Percentiles rank a stretch among this genome's conserved stretches.
phyloP scores from a whole-genome alignment of 2,329 filamentous ascomycete species.

The Spiromastix sp. region DNA sequence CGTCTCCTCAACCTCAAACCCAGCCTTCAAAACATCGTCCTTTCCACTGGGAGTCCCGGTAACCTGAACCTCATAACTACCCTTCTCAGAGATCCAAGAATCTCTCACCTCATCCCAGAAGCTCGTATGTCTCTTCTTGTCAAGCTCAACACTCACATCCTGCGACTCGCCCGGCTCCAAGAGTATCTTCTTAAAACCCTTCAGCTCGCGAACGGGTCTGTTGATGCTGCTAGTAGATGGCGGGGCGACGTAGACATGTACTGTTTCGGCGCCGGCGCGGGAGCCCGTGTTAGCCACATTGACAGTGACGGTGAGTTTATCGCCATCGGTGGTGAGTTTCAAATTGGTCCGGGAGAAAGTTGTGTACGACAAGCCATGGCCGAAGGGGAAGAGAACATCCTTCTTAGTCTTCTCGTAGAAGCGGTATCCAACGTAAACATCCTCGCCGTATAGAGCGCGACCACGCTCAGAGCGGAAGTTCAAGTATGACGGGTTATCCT shows the following conservation, averaged over 20 bases:
- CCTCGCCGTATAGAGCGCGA: constrained; percentile 66
- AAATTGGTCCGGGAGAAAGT: constrained; percentile 50
- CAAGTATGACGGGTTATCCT: constrained; percentile 65
- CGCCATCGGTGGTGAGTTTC: constrained; percentile 24
- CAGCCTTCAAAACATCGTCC: constrained; percentile 30
- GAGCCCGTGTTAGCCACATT: constrained; percentile 45
- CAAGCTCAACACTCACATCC: constrained; percentile 43
- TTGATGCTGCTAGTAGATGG: constrained; percentile 42
- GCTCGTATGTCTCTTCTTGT: constrained; percentile 55
- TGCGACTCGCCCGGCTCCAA: constrained; percentile 51
- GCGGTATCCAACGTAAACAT: constrained; percentile 70
- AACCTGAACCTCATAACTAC: constrained; percentile 54
- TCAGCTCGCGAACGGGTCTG: constrained; percentile 51
- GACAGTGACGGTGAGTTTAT: constrained; percentile 38
- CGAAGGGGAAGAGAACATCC: constrained; percentile 63
- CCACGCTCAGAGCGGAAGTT: constrained; percentile 64
- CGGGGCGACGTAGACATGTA: constrained; percentile 45
- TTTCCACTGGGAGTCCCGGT: constrained; percentile 36
- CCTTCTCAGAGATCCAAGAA: constrained; percentile 57
- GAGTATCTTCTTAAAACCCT: constrained; percentile 55
- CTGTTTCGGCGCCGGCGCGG: constrained; percentile 42
- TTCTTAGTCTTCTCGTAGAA: constrained; percentile 65
- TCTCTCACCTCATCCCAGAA: constrained; percentile 61
- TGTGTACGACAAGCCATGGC: constrained; percentile 70
- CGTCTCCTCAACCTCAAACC: constrained; percentile 50